Conservation (phyloP, 2,329 filamentous ascomycete species). For the Calycina herbarum region DNA sequence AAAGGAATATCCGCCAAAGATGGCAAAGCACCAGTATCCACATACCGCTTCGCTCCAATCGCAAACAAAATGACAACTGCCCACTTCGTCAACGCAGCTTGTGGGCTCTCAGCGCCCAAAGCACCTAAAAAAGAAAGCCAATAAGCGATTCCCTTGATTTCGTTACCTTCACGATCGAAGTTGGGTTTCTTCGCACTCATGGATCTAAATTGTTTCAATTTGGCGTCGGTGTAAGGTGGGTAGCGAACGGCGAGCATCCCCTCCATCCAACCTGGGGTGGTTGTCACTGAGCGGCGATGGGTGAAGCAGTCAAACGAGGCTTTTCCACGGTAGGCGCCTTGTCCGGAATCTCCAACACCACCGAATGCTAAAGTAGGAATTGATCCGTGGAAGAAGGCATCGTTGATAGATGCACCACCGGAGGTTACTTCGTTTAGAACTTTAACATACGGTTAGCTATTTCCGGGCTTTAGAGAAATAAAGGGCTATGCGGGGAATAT, state of each 20-base stretch:
- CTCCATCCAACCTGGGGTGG: slow-evolving; percentile 68
- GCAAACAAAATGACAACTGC: slow-evolving; percentile 43
- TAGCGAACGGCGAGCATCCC: slow-evolving; percentile 66
- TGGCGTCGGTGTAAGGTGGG: slow-evolving; percentile 55
- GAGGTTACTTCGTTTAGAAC: slow-evolving; percentile 64
- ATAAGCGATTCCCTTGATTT: slow-evolving; percentile 52
- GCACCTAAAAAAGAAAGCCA: slow-evolving; percentile 53
- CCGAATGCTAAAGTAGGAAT: slow-evolving; percentile 77
- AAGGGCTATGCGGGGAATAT: too few relatives aligned
- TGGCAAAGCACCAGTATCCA: slow-evolving; percentile 7
- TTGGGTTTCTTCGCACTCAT: slow-evolving; percentile 51
- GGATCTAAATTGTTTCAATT: slow-evolving; percentile 46
- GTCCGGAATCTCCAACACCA: slow-evolving; percentile 77
- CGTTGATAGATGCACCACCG: slow-evolving; percentile 67
- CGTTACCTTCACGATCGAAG: slow-evolving; percentile 61
- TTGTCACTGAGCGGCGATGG: slow-evolving; percentile 58
- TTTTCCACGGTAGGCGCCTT: slow-evolving; percentile 75
- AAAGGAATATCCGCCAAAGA: slow-evolving; percentile 6
- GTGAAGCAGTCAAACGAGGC: slow-evolving; percentile 70
- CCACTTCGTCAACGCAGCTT: slow-evolving; percentile 56
- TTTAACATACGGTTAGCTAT: slow-evolving; percentile 30
- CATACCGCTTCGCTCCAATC: slow-evolving; percentile 22
- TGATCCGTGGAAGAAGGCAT: slow-evolving; percentile 67
- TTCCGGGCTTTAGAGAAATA: not conserved
- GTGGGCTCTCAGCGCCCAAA: slow-evolving; percentile 51